Base-by-base conservation (phyloP, 495 filamentous ascomycete genomes). In the Annulohypoxylon moriforme region DNA sequence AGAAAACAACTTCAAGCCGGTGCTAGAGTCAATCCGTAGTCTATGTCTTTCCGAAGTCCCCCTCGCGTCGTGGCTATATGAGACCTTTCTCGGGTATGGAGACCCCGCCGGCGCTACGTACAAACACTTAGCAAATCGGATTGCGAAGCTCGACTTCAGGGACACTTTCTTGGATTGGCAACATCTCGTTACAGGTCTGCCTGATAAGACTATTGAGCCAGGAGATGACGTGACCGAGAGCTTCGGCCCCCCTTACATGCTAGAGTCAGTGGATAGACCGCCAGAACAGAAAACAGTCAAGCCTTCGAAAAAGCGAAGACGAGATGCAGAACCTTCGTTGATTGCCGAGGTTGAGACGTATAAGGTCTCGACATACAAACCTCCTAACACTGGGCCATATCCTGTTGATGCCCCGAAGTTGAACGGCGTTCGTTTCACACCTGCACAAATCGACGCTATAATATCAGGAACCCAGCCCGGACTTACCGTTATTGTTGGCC, bases 111-210 rank as follows among this genome's bases (percentile, higher is more conserved):
- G 91, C 52, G 96, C 96, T 16, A 91, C 91, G 20, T 97, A 97
- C 77, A 92, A 91, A 24, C 89, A 93, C 52, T 84, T 99, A 10
- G 80, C 93, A 1, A 97, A 94, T 78, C 86, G 88, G 47, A 85
- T 97, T 42, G 85, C 86, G 67, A 90, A 87, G 42, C 81, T 98
- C 62, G 94, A 99, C 76, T 98, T 92, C 77, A 89, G 92, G 46
- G 96, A 99, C 75, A 98, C 96, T 0, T 96, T 99, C 73, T 77
- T 98, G 62, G 89, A 97, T 80, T 98, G 96, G 96, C 88, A 94
- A 71, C 96, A 99, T 83, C 81, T 99, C 24, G 85, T 96, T 38
- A 92, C 94, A 76, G 94, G 93, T 77, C 87, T 97, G 64, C 92
- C 94, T 10, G 93, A 92, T 5, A 92, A 92, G 83, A 92, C 85